Conservation (phyloP, 192 early-diverging fungal genomes). For the Entophlyctis luteolus region DNA sequence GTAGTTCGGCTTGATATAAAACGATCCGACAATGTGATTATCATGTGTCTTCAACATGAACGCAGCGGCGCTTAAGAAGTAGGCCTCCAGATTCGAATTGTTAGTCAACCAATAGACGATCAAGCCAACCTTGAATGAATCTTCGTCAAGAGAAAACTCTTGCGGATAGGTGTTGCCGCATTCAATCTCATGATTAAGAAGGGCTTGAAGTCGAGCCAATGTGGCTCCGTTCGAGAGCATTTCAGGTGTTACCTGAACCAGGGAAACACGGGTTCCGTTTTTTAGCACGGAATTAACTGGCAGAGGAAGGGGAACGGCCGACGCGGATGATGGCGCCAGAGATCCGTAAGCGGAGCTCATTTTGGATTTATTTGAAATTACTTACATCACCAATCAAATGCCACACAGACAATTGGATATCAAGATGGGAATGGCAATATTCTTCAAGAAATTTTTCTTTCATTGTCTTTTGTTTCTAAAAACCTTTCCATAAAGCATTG, state of each 20-base stretch:
- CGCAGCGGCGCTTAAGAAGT: slow-evolving; percentile 41
- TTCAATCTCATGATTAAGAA: slow-evolving; percentile 64
- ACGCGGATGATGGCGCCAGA: background rate
- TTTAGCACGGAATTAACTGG: slow-evolving; percentile 25
- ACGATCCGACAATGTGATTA: slow-evolving; percentile 46
- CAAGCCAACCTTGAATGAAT: slow-evolving; percentile 38
- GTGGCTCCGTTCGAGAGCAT: background rate
- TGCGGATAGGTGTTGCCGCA: slow-evolving; percentile 73
- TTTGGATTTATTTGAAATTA: too few species aligned
- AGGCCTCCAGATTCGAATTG: slow-evolving; percentile 1
- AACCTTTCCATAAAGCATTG: too few species aligned
- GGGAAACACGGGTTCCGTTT: slow-evolving; percentile 17
- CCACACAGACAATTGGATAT: too few species aligned
- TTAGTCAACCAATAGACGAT: background rate
- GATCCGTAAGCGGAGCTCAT: background rate
- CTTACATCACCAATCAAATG: too few species aligned
- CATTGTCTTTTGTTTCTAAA: too few species aligned
- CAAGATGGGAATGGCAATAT: too few species aligned
- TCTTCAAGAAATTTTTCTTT: too few species aligned
- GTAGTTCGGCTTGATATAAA: slow-evolving; percentile 79
- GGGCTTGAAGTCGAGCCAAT: slow-evolving; percentile 36
- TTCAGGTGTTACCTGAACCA: background rate
- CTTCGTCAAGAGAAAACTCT: slow-evolving; percentile 42
- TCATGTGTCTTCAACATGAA: slow-evolving; percentile 26
- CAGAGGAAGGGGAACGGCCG: slow-evolving; percentile 17